These are phyloP conservation scores for Amaranthus cruentus DNA, from an alignment of 148 eudicot genomes.

Conservation along the genomic window DNA sequence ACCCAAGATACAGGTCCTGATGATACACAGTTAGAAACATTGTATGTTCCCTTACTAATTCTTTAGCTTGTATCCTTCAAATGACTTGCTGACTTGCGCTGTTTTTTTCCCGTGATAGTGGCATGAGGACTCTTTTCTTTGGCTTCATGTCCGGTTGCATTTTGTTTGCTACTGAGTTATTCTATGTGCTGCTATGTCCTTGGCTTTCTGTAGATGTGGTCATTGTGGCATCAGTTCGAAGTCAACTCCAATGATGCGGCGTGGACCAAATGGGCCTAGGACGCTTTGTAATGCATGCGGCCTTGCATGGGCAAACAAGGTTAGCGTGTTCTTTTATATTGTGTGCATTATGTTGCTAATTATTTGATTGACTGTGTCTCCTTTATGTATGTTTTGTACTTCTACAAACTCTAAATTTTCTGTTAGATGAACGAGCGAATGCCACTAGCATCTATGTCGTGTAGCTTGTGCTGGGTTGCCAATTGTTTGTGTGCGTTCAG, in stretches of 20 bases:
- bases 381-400: background rate
- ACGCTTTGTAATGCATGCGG: conserved; percentile 95
- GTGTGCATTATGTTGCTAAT: background rate
- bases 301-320: conserved; percentile 81
- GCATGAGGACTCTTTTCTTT: background rate
- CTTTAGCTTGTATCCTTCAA: background rate
- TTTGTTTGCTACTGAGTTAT: background rate
- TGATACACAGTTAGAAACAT: conserved; percentile 36
- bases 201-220: conserved; percentile 34
- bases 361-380: background rate
- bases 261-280: conserved; percentile 84
- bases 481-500: background rate
- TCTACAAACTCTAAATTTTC: background rate
- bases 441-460: background rate
- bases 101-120: background rate
- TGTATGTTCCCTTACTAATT: conserved; percentile 25
- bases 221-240: conserved; percentile 62
- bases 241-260: conserved; percentile 82
- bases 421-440: background rate
- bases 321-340: conserved; percentile 19
- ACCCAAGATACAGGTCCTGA: conserved; percentile 60
- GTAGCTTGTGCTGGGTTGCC: conserved; percentile 1
- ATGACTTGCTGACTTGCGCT: background rate
- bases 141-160: conserved; percentile 1
- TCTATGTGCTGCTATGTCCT: background rate